Evolutionary conservation across 75 land plant species (phyloP).

Genomic region (Selaginella tamariscina): DNA sequence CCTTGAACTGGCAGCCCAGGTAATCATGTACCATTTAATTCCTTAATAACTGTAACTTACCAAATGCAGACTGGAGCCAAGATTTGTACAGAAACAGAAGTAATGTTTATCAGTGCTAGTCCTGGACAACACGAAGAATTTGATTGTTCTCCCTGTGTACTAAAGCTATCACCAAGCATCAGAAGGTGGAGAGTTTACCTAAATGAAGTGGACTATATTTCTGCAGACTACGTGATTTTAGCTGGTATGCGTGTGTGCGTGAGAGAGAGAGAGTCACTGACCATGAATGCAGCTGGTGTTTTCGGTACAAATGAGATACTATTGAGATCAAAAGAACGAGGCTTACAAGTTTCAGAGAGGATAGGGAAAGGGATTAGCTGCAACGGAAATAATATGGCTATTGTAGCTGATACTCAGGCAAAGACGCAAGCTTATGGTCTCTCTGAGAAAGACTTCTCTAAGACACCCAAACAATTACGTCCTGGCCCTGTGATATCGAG

Average conservation of each 20-base stretch:
- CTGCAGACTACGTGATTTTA: conserved; percentile 35
- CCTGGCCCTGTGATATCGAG: conserved; percentile 42
- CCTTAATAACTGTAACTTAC: too few species aligned
- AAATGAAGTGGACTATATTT: conserved; percentile 29
- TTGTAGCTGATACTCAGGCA: conserved; percentile 27
- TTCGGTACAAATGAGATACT: conserved; percentile 36
- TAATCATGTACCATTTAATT: conserved; percentile 12
- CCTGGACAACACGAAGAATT: not conserved
- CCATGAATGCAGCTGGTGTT: conserved; percentile 41
- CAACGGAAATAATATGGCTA: conserved; percentile 38
- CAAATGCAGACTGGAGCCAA: not conserved
- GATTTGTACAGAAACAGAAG: not conserved
- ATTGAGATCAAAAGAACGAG: conserved; percentile 32
- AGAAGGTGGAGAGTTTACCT: conserved; percentile 40
- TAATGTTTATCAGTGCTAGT: not conserved
- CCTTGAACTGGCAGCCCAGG: conserved; percentile 31
- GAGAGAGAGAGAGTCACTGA: too few species aligned
- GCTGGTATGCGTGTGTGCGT: too few species aligned
- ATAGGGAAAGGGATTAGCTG: conserved; percentile 39
- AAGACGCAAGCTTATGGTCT: conserved; percentile 30
- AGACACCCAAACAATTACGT: conserved; percentile 19
- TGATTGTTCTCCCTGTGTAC: not conserved
- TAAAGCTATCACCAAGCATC: not conserved
- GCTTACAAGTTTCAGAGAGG: conserved; percentile 29
- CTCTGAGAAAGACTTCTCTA: conserved; percentile 18